Base-by-base conservation (phyloP, 352 stramenopile genomes). In the Phytophthora boehmeriae region DNA sequence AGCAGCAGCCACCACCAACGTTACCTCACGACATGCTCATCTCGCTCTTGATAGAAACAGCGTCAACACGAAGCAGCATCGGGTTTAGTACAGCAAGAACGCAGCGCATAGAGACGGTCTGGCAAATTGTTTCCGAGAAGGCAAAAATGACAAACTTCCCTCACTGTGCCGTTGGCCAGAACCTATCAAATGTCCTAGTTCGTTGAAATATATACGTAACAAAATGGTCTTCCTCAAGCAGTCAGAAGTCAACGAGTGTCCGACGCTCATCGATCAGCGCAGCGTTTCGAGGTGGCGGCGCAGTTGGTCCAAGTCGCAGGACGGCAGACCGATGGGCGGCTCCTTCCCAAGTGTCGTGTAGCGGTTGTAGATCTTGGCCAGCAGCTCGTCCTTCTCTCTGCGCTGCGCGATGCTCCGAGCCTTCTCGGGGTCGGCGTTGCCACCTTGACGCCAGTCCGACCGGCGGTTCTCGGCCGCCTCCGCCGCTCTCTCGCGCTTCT, bases 301-400 rank as follows among this genome's bases (percentile, higher is more conserved):
- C 56, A 96, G 75, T 61, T 93, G 83, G 45, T 92, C 71, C 39
- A 93, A 27, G 54, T 91, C 78, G 73, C 84, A 94, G 11, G 84
- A 90, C 20, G 78, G 78, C 49, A 96, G 75, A 0, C 88, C 88
- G 49, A 96, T 94, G 13, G 88, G 86, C 50, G 85, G 75, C 34
- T 96, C 88, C 41, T 85, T 79, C 5, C 85, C 84, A 51, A 93
- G 66, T 43, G 59, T 75, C n/a, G 75, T 76, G 73, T 96, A 96
- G 28, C 76, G 61, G 57, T 89, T 91, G 59, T 86, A 84, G 51
- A 96, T 86, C 54, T 73, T 88, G n/a, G 83, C 86, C 4, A 96
- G 63, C 13, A 96, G 69, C 17, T 95, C 88, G 46, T 95, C 88
- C 59, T 95, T 95, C 41, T 92, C 78, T 27, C 86, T 86, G 10